phyloP scores from a whole-genome alignment of 2,329 filamentous ascomycete species.

The Fusarium coicis region DNA sequence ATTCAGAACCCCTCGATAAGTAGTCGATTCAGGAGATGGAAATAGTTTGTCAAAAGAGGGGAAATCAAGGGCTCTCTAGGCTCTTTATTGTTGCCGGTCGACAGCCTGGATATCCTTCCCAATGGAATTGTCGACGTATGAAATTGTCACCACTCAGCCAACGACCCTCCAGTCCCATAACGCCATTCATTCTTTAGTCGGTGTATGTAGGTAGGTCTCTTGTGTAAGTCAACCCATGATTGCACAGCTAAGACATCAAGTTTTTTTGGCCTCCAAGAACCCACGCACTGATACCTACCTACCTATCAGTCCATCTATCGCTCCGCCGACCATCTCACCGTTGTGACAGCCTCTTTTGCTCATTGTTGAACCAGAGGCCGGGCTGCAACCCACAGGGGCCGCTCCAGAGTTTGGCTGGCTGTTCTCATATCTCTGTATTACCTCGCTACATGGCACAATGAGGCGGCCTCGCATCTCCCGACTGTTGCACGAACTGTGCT shows the following conservation, averaged over 20 bases:
- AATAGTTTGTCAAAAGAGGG: background rate
- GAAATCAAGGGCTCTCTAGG: background rate
- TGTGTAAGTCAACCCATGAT: slow-evolving; percentile 10
- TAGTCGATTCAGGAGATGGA: background rate
- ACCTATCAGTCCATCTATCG: background rate
- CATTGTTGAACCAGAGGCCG: slow-evolving; percentile 29
- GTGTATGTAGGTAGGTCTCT: slow-evolving; percentile 9
- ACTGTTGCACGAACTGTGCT: slow-evolving; percentile 20
- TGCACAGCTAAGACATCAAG: background rate
- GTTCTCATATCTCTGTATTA: slow-evolving; percentile 18
- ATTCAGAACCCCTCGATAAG: slow-evolving; percentile 2
- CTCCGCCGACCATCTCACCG: slow-evolving; percentile 20
- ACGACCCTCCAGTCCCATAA: background rate
- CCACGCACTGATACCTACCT: background rate
- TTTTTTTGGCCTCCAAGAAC: background rate
- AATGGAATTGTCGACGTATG: background rate
- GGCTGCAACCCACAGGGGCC: slow-evolving; percentile 34
- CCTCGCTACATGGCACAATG: slow-evolving; percentile 36
- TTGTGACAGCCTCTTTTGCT: slow-evolving; percentile 31
- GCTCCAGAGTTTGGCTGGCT: slow-evolving; percentile 21
- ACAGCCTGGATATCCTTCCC: background rate
- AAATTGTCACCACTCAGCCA: background rate
- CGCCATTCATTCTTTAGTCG: slow-evolving; percentile 20
- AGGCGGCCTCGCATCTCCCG: slow-evolving; percentile 33
- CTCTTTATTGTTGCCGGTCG: background rate